Percentiles rank a stretch among this genome's conserved stretches.
Conservation (phyloP, 345 rosid genomes). For the Aquilaria sinensis region DNA sequence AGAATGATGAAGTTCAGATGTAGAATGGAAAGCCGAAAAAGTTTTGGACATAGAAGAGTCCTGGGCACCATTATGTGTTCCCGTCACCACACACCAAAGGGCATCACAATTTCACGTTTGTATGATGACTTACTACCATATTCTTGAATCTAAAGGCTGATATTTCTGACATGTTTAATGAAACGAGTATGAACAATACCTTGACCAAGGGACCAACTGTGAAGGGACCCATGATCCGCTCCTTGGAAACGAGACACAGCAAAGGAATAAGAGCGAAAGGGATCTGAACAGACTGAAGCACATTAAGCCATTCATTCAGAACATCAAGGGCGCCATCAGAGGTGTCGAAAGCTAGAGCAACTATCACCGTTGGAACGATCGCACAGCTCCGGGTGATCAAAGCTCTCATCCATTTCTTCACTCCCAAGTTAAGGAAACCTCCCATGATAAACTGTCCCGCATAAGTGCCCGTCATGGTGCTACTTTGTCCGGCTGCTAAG, state of each 20-base stretch:
- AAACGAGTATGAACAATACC: conserved; percentile 29
- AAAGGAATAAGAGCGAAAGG: conserved; percentile 92
- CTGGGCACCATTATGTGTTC: too few relatives aligned
- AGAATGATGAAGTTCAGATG: too few relatives aligned
- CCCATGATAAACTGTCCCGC: conserved; percentile 98
- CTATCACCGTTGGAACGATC: conserved; percentile 72
- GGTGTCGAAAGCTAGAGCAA: conserved; percentile 71
- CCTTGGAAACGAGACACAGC: conserved; percentile 76
- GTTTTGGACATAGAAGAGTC: too few relatives aligned
- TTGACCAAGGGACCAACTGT: conserved; percentile 60
- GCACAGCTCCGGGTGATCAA: conserved; percentile 89
- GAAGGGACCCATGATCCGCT: conserved; percentile 78
- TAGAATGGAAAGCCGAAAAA: too few relatives aligned
- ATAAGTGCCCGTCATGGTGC: conserved; percentile 88
- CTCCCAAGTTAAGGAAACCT: conserved; percentile 74
- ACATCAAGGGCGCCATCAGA: conserved; percentile 63
- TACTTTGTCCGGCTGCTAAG: conserved; percentile 94
- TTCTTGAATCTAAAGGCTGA: too few relatives aligned
- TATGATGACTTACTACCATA: not conserved
- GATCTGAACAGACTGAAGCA: conserved; percentile 81
- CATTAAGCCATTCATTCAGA: conserved; percentile 87
- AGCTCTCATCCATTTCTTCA: conserved; percentile 95
- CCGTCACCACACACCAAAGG: too few relatives aligned
- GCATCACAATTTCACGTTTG: too few relatives aligned
- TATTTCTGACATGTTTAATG: too few relatives aligned